Evolutionary conservation across 2,329 filamentous ascomycete species (phyloP).

Genomic region (Venturiaceae sp.): DNA sequence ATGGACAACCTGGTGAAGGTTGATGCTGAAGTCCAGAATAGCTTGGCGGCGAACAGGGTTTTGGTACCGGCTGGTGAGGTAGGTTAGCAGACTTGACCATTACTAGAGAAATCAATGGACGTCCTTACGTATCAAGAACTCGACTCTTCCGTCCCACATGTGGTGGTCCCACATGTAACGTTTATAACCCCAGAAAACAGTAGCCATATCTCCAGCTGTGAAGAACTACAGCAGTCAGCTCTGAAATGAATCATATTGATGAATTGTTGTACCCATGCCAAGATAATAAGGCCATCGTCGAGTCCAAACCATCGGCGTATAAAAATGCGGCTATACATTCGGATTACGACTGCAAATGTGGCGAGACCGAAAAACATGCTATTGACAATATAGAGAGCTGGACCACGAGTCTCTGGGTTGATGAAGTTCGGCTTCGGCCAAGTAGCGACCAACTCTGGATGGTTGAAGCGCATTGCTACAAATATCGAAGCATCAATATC

Average conservation of each 20-base stretch:
- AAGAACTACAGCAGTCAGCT: background rate
- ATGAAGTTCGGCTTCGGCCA: constrained; percentile 32
- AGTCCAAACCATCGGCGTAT: constrained; percentile 8
- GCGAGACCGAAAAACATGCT: constrained; percentile 3
- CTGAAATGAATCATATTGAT: background rate
- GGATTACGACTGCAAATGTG: constrained; percentile 1
- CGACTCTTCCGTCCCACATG: constrained; percentile 3
- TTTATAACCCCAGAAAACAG: background rate
- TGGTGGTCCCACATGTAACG: constrained; percentile 7
- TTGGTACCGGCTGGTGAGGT: constrained; percentile 11
- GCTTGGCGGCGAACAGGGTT: constrained; percentile 31
- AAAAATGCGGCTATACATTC: constrained; percentile 5
- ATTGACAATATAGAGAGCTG: constrained; percentile 16
- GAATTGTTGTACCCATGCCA: background rate
- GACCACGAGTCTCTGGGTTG: constrained; percentile 28
- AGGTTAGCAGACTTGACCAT: background rate
- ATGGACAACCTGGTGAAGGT: constrained; percentile 36
- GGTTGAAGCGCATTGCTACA: background rate
- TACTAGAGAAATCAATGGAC: background rate
- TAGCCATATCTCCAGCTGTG: background rate
- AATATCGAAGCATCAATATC: constrained; percentile 2
- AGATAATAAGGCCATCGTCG: constrained; percentile 7
- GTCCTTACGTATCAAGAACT: background rate
- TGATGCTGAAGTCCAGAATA: constrained; percentile 30
- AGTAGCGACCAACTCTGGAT: constrained; percentile 1